Base-by-base conservation (phyloP, 345 rosid genomes). In the Populus tremula region DNA sequence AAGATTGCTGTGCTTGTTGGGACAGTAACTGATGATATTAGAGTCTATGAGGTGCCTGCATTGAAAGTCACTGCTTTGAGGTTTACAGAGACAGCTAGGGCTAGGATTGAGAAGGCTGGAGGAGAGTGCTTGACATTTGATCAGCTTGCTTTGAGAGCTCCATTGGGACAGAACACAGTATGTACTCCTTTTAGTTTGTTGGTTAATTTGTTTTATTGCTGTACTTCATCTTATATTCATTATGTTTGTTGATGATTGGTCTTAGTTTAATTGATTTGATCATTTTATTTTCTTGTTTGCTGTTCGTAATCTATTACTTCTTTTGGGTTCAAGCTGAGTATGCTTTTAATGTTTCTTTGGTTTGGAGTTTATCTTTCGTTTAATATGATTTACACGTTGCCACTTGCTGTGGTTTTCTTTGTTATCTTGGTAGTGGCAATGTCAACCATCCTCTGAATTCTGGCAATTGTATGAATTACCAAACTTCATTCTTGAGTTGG, bases 61-160 rank as follows among this genome's bases (percentile, higher is more conserved):
- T 35, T 95, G 82, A 95, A 91, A 76, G 89, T 93, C 12, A 89
- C 97, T 63, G 98, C 98, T 36, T 76, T 95, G 85, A 87, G 92
- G 85, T 92, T 95, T 83, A 92, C 98, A 0, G 98, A 95, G 87
- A 93, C 91, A 0, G 99, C 92, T 0, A 90, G 97, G 70, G 98
- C 97, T 12, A 93, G 98, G 79, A 95, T 95, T 61, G 98, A 90
- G 90, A 93, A 90, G 84, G 98, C 99, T 17, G 99, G 99, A 69
- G 97, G 98, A 54, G 94, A 94, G 76, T 94, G 98, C 84, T 79
- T 91, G 83, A 94, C 98, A 7, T 93, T 94, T 75, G 98, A 93
- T 63, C 98, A 91, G 81, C 93, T 92, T 83, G 98, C 98, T 53
- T 90, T 94, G 62, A 80, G 81, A n/a, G 97, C 98, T 80, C 98